Base-by-base conservation (phyloP, 208 protist species). In the Trypanosomatidae sp. region DNA sequence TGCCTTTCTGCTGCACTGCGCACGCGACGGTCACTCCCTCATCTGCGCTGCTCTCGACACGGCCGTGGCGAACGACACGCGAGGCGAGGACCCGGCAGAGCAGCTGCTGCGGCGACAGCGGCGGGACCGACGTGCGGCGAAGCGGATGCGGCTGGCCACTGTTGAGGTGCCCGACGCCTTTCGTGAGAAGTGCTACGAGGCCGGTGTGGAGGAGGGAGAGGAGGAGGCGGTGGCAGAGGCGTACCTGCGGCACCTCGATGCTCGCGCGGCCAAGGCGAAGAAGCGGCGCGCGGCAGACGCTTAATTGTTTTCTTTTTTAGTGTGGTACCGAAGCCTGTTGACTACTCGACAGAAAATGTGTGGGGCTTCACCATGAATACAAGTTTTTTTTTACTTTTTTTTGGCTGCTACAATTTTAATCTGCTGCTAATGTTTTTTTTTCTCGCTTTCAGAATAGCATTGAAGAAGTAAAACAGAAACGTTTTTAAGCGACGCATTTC, bases 181-280 rank as follows among this genome's bases (percentile, higher is more conserved):
- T 28, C 71, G 70, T 1, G 68, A 69, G 64, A 33, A 74, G 60
- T 86, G 82, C 64, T 83, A n/a, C n/a, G n/a, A 66, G 67, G 9
- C 68, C 4, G 58, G 81, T 25, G 53, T 70, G n/a, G 74, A 78
- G 56, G 66, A 88, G 44, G 83, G 85, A 43, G 78, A 84, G 13
- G 79, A 87, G 2, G 71, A 22, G 17, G 70, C 72, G 55, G 72
- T 87, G 22, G 77, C 73, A 7, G 33, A 8, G 13, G 71, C 47
- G 22, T 86, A 81, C 64, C 33, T 78, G 56, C 53, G 50, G 3
- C 25, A 49, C 28, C n/a, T 75, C 52, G 75, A 80, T 52, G 47
- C 55, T 2, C 65, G 71, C 12, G 30, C 53, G 0, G 17, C 13
- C 22, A 56, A 55, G 41, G 25, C 28, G 10, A 50, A 52, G 36